A percentile compares a stretch with the other conserved stretches of the same genome.
phyloP scores from a whole-genome alignment of 768 basidiomycete species.

The Lentinula sp. region DNA sequence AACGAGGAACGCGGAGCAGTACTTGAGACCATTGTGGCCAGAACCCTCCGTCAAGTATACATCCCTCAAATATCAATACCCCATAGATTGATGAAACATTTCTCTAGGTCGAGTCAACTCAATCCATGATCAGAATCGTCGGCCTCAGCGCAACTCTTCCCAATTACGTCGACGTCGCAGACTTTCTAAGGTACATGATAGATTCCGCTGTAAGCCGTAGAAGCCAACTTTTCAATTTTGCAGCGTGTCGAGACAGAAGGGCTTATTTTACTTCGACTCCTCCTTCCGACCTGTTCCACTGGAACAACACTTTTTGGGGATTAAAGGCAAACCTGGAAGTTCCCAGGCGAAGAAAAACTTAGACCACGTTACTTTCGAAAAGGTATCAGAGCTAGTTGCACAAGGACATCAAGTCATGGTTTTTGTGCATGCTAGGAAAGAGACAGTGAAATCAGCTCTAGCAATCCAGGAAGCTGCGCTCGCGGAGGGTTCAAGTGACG shows the following conservation, averaged over 20 bases:
- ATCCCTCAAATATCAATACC: neutral
- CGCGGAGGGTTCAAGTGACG: conserved; percentile 63
- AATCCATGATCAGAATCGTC: conserved; percentile 93
- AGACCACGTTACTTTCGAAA: conserved; percentile 84
- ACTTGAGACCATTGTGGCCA: conserved; percentile 95
- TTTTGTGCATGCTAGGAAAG: conserved; percentile 97
- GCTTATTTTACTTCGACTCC: conserved; percentile 96
- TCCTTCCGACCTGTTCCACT: conserved; percentile 95
- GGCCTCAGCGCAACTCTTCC: conserved; percentile 95
- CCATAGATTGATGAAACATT: neutral
- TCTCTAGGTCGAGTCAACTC: conserved; percentile 85
- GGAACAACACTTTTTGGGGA: conserved; percentile 94
- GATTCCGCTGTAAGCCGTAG: neutral
- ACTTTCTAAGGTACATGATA: conserved; percentile 72
- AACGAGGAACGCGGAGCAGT: conserved; percentile 98
- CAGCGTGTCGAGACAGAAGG: conserved; percentile 81
- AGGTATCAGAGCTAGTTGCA: conserved; percentile 82
- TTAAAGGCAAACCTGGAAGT: conserved; percentile 83
- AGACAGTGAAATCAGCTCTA: conserved; percentile 90
- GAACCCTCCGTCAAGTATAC: conserved; percentile 83
- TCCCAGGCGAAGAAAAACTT: conserved; percentile 72
- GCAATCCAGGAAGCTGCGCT: conserved; percentile 72
- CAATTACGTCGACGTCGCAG: conserved; percentile 94
- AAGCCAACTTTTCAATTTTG: neutral
- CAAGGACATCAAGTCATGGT: conserved; percentile 99